Percentiles rank a stretch among this genome's conserved stretches.
Evolutionary conservation across 2,329 filamentous ascomycete genomes (phyloP).

Genomic region (Moelleriella libera): DNA sequence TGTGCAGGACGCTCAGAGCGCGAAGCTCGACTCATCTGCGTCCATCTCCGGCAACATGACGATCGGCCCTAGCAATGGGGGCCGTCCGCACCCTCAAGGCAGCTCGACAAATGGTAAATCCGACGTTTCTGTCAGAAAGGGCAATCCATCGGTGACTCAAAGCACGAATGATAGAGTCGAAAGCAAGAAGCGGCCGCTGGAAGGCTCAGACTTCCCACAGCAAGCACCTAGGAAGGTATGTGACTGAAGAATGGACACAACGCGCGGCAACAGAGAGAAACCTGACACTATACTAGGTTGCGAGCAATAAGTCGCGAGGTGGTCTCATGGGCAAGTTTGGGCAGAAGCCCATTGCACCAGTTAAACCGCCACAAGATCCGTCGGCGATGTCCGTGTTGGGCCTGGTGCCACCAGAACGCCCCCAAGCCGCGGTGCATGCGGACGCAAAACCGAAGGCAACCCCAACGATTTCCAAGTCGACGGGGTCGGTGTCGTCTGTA

Average conservation of each 20-base stretch:
- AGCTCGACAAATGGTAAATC: not conserved
- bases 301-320: conserved; percentile 15
- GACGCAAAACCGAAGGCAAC: conserved; percentile 3
- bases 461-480: conserved; percentile 6
- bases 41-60: too few species aligned
- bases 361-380: conserved; percentile 27
- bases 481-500: conserved; percentile 9
- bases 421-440: conserved; percentile 15
- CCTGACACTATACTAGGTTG: conserved; percentile 16
- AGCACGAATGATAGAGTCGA: conserved; percentile 4
- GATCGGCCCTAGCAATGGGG: too few species aligned
- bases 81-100: too few species aligned
- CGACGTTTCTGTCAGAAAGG: not conserved
- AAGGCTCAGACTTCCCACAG: conserved; percentile 18
- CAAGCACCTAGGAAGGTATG: conserved; percentile 27
- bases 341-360: conserved; percentile 12
- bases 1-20: not conserved
- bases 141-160: not conserved
- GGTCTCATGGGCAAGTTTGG: conserved; percentile 22
- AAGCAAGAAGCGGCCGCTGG: conserved; percentile 28
- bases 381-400: conserved; percentile 38
- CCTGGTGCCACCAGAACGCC: conserved; percentile 29
- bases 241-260: conserved; percentile 5
- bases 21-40: not conserved
- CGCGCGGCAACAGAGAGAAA: conserved; percentile 1